Conservation (phyloP, 192 early-diverging fungal species). For the Coemansia sp. region DNA sequence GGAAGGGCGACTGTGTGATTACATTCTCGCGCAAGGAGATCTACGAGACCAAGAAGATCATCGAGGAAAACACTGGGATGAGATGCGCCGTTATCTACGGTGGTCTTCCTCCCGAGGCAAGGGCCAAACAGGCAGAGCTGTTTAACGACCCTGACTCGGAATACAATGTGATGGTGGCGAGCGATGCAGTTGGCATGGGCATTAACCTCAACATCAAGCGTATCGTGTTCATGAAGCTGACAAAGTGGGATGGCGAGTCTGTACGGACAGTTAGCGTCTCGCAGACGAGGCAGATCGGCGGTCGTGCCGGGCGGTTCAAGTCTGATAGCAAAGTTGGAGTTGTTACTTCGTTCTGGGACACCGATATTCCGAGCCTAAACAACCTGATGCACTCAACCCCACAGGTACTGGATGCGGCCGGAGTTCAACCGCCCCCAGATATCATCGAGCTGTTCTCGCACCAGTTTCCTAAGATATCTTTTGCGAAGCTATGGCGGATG, state of each 20-base stretch:
- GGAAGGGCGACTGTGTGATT: slow-evolving; percentile 85
- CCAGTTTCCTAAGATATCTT: slow-evolving; percentile 63
- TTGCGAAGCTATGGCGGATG: slow-evolving; percentile 67
- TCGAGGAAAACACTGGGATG: slow-evolving; percentile 73
- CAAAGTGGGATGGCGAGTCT: slow-evolving; percentile 77
- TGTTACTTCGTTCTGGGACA: slow-evolving; percentile 63
- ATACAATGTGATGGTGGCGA: slow-evolving; percentile 86
- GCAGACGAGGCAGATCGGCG: slow-evolving; percentile 92
- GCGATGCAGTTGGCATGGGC: slow-evolving; percentile 98
- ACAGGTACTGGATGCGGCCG: slow-evolving; percentile 58
- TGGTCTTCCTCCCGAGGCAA: slow-evolving; percentile 88
- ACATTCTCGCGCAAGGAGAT: slow-evolving; percentile 82
- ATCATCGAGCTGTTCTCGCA: slow-evolving; percentile 76
- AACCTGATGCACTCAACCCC: slow-evolving; percentile 26
- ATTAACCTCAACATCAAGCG: slow-evolving; percentile 93
- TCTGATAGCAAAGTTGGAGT: slow-evolving; percentile 65
- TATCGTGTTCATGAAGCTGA: slow-evolving; percentile 75
- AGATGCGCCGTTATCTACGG: slow-evolving; percentile 93
- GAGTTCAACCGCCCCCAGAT: slow-evolving; percentile 71
- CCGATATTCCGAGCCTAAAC: slow-evolving; percentile 18
- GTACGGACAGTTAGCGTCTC: slow-evolving; percentile 62
- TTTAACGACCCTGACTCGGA: slow-evolving; percentile 84
- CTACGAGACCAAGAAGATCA: slow-evolving; percentile 72
- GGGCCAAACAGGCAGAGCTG: slow-evolving; percentile 80
- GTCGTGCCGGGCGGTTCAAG: slow-evolving; percentile 84